Evolutionary conservation across 1,284 basidiomycete genomes (phyloP).

Genomic region (Austropuccinia psidii): DNA sequence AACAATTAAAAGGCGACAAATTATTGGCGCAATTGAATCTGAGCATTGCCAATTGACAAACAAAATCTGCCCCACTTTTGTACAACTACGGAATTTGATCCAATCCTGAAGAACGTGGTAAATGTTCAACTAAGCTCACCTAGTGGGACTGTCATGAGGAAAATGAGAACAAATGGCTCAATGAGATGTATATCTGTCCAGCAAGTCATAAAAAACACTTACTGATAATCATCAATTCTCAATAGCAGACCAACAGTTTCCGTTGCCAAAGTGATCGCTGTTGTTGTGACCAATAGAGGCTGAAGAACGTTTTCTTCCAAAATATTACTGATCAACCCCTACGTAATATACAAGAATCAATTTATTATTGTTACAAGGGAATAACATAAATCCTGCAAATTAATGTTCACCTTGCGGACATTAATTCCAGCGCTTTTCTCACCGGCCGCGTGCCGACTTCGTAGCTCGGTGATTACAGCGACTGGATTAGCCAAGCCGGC

Average conservation of each 20-base stretch:
- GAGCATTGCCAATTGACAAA: too few species aligned
- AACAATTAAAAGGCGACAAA: too few species aligned
- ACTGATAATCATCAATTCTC: slow-evolving; percentile 85
- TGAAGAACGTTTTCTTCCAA: slow-evolving; percentile 96
- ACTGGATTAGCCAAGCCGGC: slow-evolving; percentile 90
- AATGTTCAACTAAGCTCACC: too few species aligned
- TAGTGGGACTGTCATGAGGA: slow-evolving; percentile 19
- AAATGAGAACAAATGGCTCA: too few species aligned
- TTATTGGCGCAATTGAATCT: too few species aligned
- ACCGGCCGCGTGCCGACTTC: slow-evolving; percentile 91
- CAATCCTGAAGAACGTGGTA: too few species aligned
- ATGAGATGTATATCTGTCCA: background rate
- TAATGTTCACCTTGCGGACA: slow-evolving; percentile 69
- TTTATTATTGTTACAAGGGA: slow-evolving; percentile 20
- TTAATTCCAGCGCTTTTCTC: slow-evolving; percentile 96
- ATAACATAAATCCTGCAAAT: background rate
- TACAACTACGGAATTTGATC: too few species aligned
- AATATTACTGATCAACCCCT: slow-evolving; percentile 94
- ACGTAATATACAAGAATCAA: slow-evolving; percentile 19
- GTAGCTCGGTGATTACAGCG: slow-evolving; percentile 92
- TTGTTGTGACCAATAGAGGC: slow-evolving; percentile 88
- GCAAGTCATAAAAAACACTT: too few species aligned
- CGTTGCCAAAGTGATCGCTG: slow-evolving; percentile 87
- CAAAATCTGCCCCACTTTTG: too few species aligned
- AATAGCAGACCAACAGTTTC: slow-evolving; percentile 95